Base-by-base conservation (phyloP, 108 stramenopile species). In the Nannochloropsis salina region DNA sequence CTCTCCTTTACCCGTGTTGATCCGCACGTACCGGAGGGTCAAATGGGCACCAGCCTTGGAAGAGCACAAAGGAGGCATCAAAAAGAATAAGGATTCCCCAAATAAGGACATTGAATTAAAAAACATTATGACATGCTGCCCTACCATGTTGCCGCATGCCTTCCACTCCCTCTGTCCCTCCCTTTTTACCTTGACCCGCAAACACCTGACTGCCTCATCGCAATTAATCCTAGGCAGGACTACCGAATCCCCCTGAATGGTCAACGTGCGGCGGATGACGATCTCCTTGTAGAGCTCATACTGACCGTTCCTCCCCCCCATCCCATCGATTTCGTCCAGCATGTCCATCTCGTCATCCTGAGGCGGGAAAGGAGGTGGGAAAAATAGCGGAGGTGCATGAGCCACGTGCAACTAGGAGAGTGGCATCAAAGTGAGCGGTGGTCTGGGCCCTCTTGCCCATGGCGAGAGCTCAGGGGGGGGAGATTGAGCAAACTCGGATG, bases 201-300 rank as follows among this genome's bases (percentile, higher is more conserved):
- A n/a, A 6, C 61, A 74, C 20, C 61, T 15, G 20, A 74, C 61
- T 4, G 61, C 15, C 2, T 74, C 61, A 1, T 4, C 61, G 61
- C 61, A 74, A n/a, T 74, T n/a, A 74, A 74, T 74, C 4, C 15
- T 4, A 0, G 61, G 61, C 61, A 74, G 15, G 20, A 74, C n/a
- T n/a, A 74, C 61, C 4, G 61, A 74, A n/a, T 74, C 61, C 8
- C 61, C 61, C n/a, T 74, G 61, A n/a, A 74, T 74, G 2, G 61
- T 74, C 20, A 74, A 15, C 61, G 61, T 74, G 61, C 61, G 61
- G 61, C 61, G 61, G 61, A 74, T 8, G 61, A 74, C 61, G 61
- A 74, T 74, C n/a, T 74, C 61, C 6, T 74, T 74, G 61, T 74
- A 74, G 20, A 74, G 61, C 61, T 74, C 20, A 8, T 74, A 74